Evolutionary conservation across 2,329 filamentous ascomycete species (phyloP), one percentile per base, ranked within the genome.

Genomic region (Dichotomopilus funicola): DNA sequence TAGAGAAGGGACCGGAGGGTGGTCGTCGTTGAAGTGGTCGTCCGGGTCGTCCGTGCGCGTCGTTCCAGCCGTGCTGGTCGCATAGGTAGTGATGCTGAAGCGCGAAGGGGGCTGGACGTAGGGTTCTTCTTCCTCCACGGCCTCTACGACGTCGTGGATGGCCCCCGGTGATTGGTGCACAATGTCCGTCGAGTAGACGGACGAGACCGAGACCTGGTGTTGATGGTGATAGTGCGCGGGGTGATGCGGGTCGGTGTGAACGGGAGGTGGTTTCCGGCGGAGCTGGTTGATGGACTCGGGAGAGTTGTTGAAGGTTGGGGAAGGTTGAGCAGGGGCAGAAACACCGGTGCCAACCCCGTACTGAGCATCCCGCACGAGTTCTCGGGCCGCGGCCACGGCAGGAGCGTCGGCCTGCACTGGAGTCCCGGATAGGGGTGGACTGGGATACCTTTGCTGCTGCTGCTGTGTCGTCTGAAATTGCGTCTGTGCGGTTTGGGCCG

Each of bases 51-150:
- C 62, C 19, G 19, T 27, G 49, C 68, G 72, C 53, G 70, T 74
- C 44, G 68, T 75, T 13, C 70, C 73, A 10, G 71, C 69, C 45
- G 75, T 68, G 5, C 80, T 78, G 1, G 82, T 80, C 31, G 78
- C 76, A 63, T 80, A 83, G 1, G 82, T 86, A 6, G 81, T 84
- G 59, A 80, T 73, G 68, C 83, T 87, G 67, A 86, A 87, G 46
- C 80, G 79, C 49, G 82, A 86, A 2, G 73, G 68, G 5, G 81
- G 80, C 55, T 81, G 77, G 10, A 72, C 69, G 73, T 76, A 77
- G 40, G 77, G 65, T 44, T 73, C 70, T 48, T 72, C 53, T 6
- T 40, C 11, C 2, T n/a, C 51, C 13, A 40, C 37, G 6, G 51
- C 44, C 27, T 34, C 54, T 34, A 44, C 19, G n/a, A 45, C 43